Conservation (phyloP, 208 protist genomes). For the Naegleria fowleri region DNA sequence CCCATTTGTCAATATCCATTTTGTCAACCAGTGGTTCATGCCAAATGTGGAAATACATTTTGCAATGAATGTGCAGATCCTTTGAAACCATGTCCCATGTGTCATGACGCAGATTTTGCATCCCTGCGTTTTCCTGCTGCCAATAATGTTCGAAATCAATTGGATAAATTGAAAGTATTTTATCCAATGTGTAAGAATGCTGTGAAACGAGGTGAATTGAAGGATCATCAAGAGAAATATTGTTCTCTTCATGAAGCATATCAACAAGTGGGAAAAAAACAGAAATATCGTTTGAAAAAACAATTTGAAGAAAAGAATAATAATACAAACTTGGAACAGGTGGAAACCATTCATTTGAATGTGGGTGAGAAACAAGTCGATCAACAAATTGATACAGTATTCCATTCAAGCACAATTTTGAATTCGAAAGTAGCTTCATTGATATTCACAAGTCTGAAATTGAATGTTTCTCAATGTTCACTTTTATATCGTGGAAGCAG, state of each 20-base stretch:
- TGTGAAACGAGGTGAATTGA: neutral
- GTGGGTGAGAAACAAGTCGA: too few species aligned
- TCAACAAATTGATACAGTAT: too few species aligned
- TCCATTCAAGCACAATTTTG: too few species aligned
- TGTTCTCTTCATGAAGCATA: neutral
- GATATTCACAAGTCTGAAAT: too few species aligned
- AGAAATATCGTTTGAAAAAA: neutral
- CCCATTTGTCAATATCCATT: neutral
- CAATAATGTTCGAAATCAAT: neutral
- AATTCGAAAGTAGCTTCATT: too few species aligned
- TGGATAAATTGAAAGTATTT: neutral
- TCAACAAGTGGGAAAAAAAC: neutral
- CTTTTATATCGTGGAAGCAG: neutral
- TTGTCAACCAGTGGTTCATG: neutral
- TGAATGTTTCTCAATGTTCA: too few species aligned
- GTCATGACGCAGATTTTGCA: neutral
- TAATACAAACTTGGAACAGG: too few species aligned
- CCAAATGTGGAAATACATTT: neutral
- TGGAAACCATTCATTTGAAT: too few species aligned
- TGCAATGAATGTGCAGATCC: neutral
- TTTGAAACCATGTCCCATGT: neutral
- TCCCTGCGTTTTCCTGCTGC: neutral
- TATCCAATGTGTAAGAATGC: neutral
- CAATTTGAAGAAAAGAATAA: neutral
- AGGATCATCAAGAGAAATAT: neutral